Evolutionary conservation across 1,284 basidiomycete species (phyloP), one percentile per base, ranked within the genome.

Genomic region (Filobasidium uniguttulatum): DNA sequence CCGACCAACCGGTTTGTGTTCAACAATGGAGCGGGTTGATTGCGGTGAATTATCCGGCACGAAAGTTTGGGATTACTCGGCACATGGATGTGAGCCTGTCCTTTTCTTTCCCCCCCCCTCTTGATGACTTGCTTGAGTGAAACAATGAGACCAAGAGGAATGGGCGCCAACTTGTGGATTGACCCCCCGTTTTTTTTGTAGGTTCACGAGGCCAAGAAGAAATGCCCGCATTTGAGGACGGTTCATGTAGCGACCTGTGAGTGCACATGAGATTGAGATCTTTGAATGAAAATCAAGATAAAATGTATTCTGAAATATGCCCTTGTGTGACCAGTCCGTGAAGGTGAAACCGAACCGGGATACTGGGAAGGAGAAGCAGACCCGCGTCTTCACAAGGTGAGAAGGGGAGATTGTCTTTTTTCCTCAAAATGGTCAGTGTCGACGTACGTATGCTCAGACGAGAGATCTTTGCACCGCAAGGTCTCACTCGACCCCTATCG

Each of bases 231-330:
- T 44, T 71, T 98, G 3, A 72, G 80, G 35, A 79, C 87, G 5
- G 83, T 94, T 14, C 93, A 98, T 70, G 90, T 96, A 36, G 88
- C 91, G 23, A 97, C 93, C 6, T 96, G 85, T 68, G 83, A 80
- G 63, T 34, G 2, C n/a, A n/a, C n/a, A n/a, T n/a, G n/a, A 19
- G 19, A 19, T 15, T 35, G 9, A 35, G 2, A 38, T 25, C 12
- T 31, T 35, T n/a, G 1, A 44, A 2, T 10, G 26, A 33, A 41
- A 14, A n/a, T n/a, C n/a, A n/a, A n/a, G n/a, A n/a, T n/a, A n/a
- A n/a, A n/a, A n/a, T n/a, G n/a, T n/a, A n/a, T n/a, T n/a, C n/a
- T 20, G 7, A 26, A 36, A 15, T 5, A 15, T 20, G 6, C 3
- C 23, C 5, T 19, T 15, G 20, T 5, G 2, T 30, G 17, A 40